Evolutionary conservation across 2,329 filamentous ascomycete genomes (phyloP).

Genomic region (Fusarium buharicum): DNA sequence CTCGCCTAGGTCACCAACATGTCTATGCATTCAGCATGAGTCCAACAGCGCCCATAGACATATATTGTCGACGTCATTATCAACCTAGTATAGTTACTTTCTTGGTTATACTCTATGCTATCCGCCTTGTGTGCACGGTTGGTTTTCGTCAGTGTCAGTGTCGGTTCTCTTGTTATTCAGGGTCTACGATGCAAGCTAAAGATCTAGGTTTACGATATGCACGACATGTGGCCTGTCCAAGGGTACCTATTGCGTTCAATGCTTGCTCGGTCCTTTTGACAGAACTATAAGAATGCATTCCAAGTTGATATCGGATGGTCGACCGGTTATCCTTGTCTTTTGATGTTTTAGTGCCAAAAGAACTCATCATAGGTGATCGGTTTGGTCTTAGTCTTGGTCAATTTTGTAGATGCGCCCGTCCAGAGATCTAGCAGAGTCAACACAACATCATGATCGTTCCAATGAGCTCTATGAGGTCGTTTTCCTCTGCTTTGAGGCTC

Average conservation of each 20-base stretch:
- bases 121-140: conserved; percentile 6
- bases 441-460: no score
- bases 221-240: not conserved
- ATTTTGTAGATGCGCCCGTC: no score
- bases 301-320: no score
- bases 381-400: no score
- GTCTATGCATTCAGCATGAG: conserved; percentile 11
- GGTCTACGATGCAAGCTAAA: not conserved
- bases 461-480: not conserved
- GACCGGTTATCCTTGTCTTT: no score
- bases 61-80: conserved; percentile 16
- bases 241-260: not conserved
- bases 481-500: conserved; percentile 2
- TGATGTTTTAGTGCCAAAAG: no score
- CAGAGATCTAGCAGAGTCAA: no score
- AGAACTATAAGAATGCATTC: not conserved
- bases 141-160: not conserved
- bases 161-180: conserved; percentile 1
- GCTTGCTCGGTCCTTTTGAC: not conserved
- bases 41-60: not conserved
- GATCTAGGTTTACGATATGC: not conserved
- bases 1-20: conserved; percentile 14
- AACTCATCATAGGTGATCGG: no score
- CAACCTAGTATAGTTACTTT: conserved; percentile 12
- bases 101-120: conserved; percentile 7